phyloP scores from a whole-genome alignment of 2,329 filamentous ascomycete species.

The Tolypocladium sp. region DNA sequence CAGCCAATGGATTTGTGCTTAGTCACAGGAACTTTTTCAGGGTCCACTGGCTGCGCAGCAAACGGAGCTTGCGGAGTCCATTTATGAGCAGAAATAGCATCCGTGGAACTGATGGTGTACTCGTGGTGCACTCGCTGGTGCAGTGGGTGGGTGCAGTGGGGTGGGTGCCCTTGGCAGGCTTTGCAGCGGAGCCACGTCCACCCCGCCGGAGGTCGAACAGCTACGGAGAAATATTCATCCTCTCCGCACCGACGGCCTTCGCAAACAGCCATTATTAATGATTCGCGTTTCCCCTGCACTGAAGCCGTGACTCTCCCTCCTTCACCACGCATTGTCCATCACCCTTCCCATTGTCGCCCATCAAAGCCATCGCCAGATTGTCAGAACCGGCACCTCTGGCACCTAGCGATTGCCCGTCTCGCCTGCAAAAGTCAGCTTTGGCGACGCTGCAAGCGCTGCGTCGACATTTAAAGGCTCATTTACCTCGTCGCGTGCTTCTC shows the following conservation, averaged over 20 bases:
- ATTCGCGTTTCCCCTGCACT: neutral
- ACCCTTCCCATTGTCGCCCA: neutral
- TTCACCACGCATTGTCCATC: neutral
- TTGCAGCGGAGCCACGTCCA: neutral
- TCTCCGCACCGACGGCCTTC: neutral
- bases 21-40: neutral
- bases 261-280: conserved; percentile 1
- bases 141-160: neutral
- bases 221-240: neutral
- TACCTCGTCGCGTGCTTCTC: neutral
- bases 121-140: neutral
- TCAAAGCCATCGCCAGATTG: neutral
- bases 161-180: neutral
- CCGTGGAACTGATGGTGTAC: neutral
- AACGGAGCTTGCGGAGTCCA: neutral
- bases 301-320: neutral
- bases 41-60: neutral
- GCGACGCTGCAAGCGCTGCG: neutral
- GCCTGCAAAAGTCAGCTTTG: neutral
- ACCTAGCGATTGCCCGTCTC: neutral
- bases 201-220: neutral
- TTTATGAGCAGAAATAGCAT: neutral
- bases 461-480: neutral
- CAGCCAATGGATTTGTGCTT: conserved; percentile 13
- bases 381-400: neutral